Evolutionary conservation across 148 eudicot genomes (phyloP).

Genomic region (Fagopyrum tataricum): DNA sequence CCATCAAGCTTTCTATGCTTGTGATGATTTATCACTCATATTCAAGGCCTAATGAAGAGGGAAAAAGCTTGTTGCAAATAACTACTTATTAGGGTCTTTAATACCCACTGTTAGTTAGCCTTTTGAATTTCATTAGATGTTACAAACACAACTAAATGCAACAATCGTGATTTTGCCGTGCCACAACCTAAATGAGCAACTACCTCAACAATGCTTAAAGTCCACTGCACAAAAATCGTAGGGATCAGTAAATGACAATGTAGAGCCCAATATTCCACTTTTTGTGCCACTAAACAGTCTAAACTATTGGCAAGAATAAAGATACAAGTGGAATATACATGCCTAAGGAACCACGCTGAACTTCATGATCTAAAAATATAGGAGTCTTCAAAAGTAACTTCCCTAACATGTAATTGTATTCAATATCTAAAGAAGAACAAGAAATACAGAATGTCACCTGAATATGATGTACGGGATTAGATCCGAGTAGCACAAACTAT

Average conservation of each 20-base stretch:
- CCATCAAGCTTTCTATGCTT: too few species aligned
- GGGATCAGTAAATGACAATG: not conserved
- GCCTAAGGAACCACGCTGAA: not conserved
- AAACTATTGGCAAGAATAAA: not conserved
- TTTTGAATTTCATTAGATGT: too few species aligned
- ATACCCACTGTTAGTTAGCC: too few species aligned
- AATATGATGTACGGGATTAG: constrained; percentile 84
- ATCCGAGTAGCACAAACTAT: constrained; percentile 91
- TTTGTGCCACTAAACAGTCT: not conserved
- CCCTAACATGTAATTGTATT: not conserved
- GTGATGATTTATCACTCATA: too few species aligned
- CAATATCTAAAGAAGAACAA: not conserved
- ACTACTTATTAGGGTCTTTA: too few species aligned
- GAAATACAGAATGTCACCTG: constrained; percentile 39
- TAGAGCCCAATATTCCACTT: not conserved
- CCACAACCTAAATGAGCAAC: too few species aligned
- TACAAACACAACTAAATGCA: too few species aligned
- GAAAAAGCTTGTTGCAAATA: too few species aligned
- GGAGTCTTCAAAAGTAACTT: not conserved
- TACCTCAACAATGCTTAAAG: too few species aligned
- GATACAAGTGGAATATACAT: not conserved
- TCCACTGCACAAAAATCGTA: too few species aligned
- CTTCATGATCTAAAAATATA: not conserved
- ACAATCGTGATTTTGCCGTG: too few species aligned
- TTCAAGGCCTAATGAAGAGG: too few species aligned